These are phyloP conservation scores for Debaryomyces castellii DNA, from an alignment of 805 yeast species.

Conservation along the genomic window DNA sequence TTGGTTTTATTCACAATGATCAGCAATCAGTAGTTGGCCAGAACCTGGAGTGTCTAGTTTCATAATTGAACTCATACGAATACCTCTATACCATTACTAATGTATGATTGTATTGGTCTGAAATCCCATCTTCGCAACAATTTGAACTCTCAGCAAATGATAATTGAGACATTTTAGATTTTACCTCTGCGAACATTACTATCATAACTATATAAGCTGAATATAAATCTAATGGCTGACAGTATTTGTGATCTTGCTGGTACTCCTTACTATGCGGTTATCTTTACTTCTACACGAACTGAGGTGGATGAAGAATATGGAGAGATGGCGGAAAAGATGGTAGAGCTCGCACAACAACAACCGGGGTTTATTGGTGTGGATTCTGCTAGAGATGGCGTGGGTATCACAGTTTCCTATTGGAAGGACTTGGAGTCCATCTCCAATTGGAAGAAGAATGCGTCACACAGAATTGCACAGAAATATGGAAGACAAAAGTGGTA, in stretches of 20 bases:
- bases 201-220: too few species aligned
- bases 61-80: too few species aligned
- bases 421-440: conserved; percentile 8
- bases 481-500: conserved; percentile 6
- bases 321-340: conserved; percentile 8
- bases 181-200: too few species aligned
- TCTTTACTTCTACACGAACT: conserved; percentile 8
- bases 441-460: conserved; percentile 14
- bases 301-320: conserved; percentile 8
- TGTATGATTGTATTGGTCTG: too few species aligned
- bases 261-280: conserved; percentile 17
- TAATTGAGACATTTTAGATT: too few species aligned
- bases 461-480: conserved; percentile 14
- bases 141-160: too few species aligned
- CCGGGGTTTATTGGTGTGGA: conserved; percentile 16
- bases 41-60: too few species aligned
- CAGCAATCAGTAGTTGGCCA: too few species aligned
- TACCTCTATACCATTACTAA: too few species aligned
- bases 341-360: conserved; percentile 10
- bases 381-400: conserved; percentile 12
- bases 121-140: too few species aligned
- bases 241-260: conserved; percentile 5
- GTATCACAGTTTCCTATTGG: conserved; percentile 18
- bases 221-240: background rate
- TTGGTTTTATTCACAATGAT: too few species aligned